These are phyloP conservation scores for Infundibulicybe gibba DNA, from an alignment of 768 basidiomycete species.

Conservation along the genomic window DNA sequence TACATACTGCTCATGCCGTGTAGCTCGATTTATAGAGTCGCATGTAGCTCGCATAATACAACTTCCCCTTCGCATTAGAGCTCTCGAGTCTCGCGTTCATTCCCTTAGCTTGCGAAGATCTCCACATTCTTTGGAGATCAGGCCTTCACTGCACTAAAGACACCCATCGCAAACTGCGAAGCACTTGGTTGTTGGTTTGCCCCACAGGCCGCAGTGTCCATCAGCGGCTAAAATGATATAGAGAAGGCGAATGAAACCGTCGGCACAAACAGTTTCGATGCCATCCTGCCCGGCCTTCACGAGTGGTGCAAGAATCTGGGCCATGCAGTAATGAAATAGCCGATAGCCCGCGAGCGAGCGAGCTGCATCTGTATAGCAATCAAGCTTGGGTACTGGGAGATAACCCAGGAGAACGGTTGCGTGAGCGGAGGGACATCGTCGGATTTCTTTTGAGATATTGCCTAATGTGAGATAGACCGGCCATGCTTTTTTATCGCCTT, in stretches of 20 bases:
- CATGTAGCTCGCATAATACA: too few species aligned
- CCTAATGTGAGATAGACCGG: slow-evolving; percentile 43
- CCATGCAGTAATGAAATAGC: slow-evolving; percentile 30
- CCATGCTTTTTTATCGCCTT: slow-evolving; percentile 29
- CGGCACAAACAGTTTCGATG: slow-evolving; percentile 26
- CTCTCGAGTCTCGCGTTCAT: too few species aligned
- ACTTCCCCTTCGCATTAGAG: too few species aligned
- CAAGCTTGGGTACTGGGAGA: slow-evolving; percentile 26
- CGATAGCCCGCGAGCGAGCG: slow-evolving; percentile 16
- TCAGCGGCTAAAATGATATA: slow-evolving; percentile 29
- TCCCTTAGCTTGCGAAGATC: too few species aligned
- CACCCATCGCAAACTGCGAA: too few species aligned
- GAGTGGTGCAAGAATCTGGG: slow-evolving; percentile 21
- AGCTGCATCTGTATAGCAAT: slow-evolving; percentile 11
- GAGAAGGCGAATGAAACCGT: slow-evolving; percentile 18
- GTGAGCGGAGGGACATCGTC: slow-evolving; percentile 18
- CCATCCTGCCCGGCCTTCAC: slow-evolving; percentile 26
- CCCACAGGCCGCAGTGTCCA: too few species aligned
- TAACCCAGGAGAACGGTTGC: slow-evolving; percentile 29
- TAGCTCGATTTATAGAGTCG: too few species aligned
- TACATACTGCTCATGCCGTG: too few species aligned
- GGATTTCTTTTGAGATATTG: slow-evolving; percentile 24
- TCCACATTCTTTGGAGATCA: too few species aligned
- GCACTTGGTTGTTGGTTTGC: too few species aligned
- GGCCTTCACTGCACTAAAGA: too few species aligned